Evolutionary conservation across 768 basidiomycete genomes (phyloP).

Genomic region (Rhizopogon rudus): DNA sequence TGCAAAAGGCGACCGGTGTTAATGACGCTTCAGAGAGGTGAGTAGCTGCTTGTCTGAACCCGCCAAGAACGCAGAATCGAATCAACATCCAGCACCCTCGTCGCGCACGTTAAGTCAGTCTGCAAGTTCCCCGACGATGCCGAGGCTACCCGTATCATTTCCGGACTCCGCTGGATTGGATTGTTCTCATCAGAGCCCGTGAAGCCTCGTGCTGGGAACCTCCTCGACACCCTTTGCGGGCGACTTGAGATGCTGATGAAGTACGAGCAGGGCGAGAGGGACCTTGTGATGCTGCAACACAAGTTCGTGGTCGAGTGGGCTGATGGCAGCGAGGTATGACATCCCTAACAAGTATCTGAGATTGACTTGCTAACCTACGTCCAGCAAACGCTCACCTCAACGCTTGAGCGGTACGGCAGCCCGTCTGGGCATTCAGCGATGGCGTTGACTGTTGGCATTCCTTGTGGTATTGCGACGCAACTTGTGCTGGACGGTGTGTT

Average conservation of each 20-base stretch:
- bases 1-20: constrained; percentile 67
- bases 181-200: constrained; percentile 74
- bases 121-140: constrained; percentile 67
- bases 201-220: constrained; percentile 59
- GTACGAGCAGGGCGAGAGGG: constrained; percentile 86
- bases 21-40: constrained; percentile 67
- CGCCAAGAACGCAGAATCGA: not conserved
- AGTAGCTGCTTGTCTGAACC: constrained; percentile 3
- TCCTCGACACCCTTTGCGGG: constrained; percentile 92
- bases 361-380: constrained; percentile 1
- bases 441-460: constrained; percentile 88
- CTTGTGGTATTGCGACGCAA: constrained; percentile 92
- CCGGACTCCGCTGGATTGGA: constrained; percentile 91
- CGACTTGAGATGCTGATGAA: constrained; percentile 88
- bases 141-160: constrained; percentile 75
- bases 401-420: constrained; percentile 84
- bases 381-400: constrained; percentile 84
- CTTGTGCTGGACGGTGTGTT: constrained; percentile 86
- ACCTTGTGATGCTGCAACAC: constrained; percentile 98
- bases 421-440: constrained; percentile 82
- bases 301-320: constrained; percentile 91
- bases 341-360: not conserved
- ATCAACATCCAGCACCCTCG: constrained; percentile 50
- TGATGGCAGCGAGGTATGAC: constrained; percentile 66
- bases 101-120: constrained; percentile 65